phyloP scores from a whole-genome alignment of 306 rosid species.

The Sesbania bispinosa region DNA sequence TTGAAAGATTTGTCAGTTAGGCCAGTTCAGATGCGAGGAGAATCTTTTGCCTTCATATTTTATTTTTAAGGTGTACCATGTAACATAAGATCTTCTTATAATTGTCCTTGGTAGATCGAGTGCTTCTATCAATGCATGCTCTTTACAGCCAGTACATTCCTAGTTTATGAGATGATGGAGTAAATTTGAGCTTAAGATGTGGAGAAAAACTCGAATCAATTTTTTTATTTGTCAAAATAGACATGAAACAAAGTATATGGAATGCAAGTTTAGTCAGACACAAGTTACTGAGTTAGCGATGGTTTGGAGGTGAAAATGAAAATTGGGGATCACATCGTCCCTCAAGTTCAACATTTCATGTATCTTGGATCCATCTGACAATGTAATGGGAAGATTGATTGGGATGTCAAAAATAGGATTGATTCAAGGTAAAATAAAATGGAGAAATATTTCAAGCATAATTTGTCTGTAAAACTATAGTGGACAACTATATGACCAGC shows the following conservation, averaged over 20 bases:
- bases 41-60: neutral
- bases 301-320: no score
- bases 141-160: neutral
- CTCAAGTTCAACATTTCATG: neutral
- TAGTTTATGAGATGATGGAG: neutral
- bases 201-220: neutral
- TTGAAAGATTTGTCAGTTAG: neutral
- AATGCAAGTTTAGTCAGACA: no score
- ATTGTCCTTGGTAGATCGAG: neutral
- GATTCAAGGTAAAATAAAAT: neutral
- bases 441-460: neutral
- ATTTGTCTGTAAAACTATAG: neutral
- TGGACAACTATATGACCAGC: neutral
- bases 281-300: no score
- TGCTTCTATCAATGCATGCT: neutral
- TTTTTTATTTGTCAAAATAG: neutral
- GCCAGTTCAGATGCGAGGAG: neutral
- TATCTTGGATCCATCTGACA: neutral
- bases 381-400: neutral
- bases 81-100: neutral
- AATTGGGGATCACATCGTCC: no score
- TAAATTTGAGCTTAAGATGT: neutral
- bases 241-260: no score
- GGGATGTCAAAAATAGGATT: neutral
- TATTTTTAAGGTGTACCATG: neutral